Evolutionary conservation across 257 asterid genomes (phyloP), one percentile per base, ranked within the genome.

Genomic region (Fraxinus americana): DNA sequence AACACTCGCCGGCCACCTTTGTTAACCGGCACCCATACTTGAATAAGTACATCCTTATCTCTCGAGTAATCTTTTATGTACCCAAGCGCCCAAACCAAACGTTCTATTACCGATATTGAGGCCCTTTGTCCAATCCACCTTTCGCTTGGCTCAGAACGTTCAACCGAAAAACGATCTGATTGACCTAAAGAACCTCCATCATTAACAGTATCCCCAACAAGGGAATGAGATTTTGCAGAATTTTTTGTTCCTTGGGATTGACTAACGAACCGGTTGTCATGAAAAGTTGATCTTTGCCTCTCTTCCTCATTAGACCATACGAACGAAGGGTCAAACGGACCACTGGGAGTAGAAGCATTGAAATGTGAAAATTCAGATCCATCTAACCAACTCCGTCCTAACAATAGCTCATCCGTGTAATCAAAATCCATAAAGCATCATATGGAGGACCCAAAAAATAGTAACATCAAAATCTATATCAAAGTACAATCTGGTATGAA

Each of bases 11-110:
- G 85, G 52, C 97, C 96, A 65, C 78, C 94, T 78, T 84, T 80
- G 36, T 77, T 87, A 67, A 95, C 88, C 0, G 99, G 99, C 5
- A 91, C 88, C 99, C 99, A 93, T 4, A 93, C 88, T 85, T 95
- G 99, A 79, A 95, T 87, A 41, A 95, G 98, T 19, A 85, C 83
- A 39, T 83, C 85, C 67, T 83, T 86, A 25, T 91, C 90, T 48
- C 87, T 85, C 0, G 96, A 88, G 80, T 77, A 84, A 29, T 88
- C 88, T 70, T 89, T 86, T 41, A 93, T 89, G 74, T 81, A 86
- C 16, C 87, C 81, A 21, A 95, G 85, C 0, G 97, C 98, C 21
- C 81, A 11, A 72, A 87, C 50, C 77, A 95, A 79, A 36, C 99
- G 86, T 12, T 91, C 98, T 86, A 85, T 85, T 27, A 89, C 93